Base-by-base conservation (phyloP, 2,329 filamentous ascomycete species). In the Diaporthe batatas region DNA sequence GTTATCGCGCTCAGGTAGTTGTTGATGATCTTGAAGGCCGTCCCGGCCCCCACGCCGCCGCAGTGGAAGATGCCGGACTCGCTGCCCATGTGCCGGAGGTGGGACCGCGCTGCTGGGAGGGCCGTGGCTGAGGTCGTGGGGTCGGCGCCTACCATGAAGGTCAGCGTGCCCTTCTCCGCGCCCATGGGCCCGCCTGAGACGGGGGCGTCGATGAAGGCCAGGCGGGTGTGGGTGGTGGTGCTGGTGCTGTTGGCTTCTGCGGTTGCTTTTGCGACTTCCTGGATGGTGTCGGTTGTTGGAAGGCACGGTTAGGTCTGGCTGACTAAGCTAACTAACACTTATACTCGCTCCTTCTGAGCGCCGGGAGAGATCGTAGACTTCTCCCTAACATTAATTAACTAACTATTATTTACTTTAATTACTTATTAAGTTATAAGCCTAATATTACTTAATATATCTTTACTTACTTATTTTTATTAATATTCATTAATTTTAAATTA, bases 1-100 rank as follows among this genome's bases (percentile, higher is more conserved):
- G 91, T 92, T 75, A 93, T 88, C 6, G 91, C 91, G 25, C 92
- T 82, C 25, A 93, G 87, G 77, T 94, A 94, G 80, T 94, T 94
- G 81, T 94, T 94, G 70, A 91, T 91, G 18, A 93, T 85, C 80
- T 94, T 94, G 34, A 89, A 92, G 10, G 92, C 91, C 0, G 93
- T 86, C 0, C 92, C 92, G 3, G 91, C 86, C 2, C 91, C 91
- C 5, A 80, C 77, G 18, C 87, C 87, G 1, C 92, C 92, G 69
- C 93, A 86, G 74, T 92, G 90, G 75, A 92, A 87, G 10, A 92
- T 88, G 1, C 77, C 77, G 4, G 81, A 76, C 8, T 78, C 73
- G 36, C 77, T 78, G 6, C 81, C 82, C 91, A 94, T 93, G 72
- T 90, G 81, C 6, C 85, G 83, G 7, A 94, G 82, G 2, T 91